A percentile compares a stretch with the other conserved stretches of the same genome.
phyloP scores from a whole-genome alignment of 176 grass and related monocot species.

The Phragmites australis region DNA sequence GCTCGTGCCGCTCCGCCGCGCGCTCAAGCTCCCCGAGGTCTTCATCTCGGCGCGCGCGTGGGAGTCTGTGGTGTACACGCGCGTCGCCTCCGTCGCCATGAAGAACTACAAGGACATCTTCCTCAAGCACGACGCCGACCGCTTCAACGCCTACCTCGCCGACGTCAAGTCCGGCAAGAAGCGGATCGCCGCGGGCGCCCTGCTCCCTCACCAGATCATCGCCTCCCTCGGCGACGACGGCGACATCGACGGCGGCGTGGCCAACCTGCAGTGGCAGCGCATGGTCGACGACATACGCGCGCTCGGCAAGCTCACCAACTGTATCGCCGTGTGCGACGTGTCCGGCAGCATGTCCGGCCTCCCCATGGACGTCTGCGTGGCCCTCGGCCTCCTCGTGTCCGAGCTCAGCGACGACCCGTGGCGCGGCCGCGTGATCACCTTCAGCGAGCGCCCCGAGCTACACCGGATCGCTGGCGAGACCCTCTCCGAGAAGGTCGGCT shows the following conservation, averaged over 20 bases:
- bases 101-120: conserved; percentile 75
- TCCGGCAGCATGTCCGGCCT: conserved; percentile 64
- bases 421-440: conserved; percentile 69
- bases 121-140: conserved; percentile 57
- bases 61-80: conserved; percentile 63
- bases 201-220: conserved; percentile 76
- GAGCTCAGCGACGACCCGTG: conserved; percentile 83
- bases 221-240: not conserved
- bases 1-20: conserved; percentile 65
- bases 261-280: conserved; percentile 68
- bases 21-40: conserved; percentile 74
- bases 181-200: conserved; percentile 63
- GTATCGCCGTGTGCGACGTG: conserved; percentile 82
- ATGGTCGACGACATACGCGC: conserved; percentile 64
- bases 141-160: conserved; percentile 63
- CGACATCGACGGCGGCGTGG: conserved; percentile 33
- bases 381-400: conserved; percentile 72
- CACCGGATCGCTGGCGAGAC: conserved; percentile 47
- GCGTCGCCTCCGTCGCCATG: conserved; percentile 82
- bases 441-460: conserved; percentile 45
- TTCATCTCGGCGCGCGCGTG: conserved; percentile 61
- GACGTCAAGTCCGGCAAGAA: conserved; percentile 55
- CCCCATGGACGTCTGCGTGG: conserved; percentile 72
- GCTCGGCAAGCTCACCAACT: conserved; percentile 53
- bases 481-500: conserved; percentile 48